Evolutionary conservation across 1,284 basidiomycete genomes (phyloP).

Genomic region (Serendipita sp.): DNA sequence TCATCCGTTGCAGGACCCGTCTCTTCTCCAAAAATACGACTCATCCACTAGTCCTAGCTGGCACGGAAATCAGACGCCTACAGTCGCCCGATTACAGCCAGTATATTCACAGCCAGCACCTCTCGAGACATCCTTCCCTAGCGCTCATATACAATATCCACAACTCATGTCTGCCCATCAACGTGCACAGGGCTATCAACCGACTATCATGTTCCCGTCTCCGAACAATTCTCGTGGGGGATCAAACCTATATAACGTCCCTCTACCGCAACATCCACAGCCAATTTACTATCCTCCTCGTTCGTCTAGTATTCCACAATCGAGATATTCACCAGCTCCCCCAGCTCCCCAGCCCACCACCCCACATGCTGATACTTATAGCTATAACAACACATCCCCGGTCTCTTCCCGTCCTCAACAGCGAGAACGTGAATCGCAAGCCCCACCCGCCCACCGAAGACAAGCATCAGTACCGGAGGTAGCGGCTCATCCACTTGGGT

Average conservation of each 20-base stretch:
- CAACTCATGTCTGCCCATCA: conserved; percentile 57
- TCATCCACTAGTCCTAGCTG: not conserved
- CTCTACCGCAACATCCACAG: not conserved
- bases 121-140: not conserved
- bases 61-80: conserved; percentile 1
- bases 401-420: not conserved
- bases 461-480: conserved; percentile 8
- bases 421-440: not conserved
- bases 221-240: conserved; percentile 19
- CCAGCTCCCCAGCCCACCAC: conserved; percentile 19
- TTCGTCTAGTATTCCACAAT: conserved; percentile 15
- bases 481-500: conserved; percentile 29
- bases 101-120: not conserved
- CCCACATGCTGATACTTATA: conserved; percentile 16
- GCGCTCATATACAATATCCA: conserved; percentile 33
- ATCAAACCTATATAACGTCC: conserved; percentile 2
- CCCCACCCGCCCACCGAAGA: not conserved
- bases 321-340: conserved; percentile 19
- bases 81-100: conserved; percentile 5
- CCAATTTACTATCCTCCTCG: conserved; percentile 18
- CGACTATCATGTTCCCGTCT: conserved; percentile 37
- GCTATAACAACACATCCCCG: conserved; percentile 18
- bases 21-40: not conserved
- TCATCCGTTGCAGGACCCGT: not conserved
- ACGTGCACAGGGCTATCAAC: conserved; percentile 51